Conservation (phyloP, 345 rosid species). For the Aquilaria malaccensis region DNA sequence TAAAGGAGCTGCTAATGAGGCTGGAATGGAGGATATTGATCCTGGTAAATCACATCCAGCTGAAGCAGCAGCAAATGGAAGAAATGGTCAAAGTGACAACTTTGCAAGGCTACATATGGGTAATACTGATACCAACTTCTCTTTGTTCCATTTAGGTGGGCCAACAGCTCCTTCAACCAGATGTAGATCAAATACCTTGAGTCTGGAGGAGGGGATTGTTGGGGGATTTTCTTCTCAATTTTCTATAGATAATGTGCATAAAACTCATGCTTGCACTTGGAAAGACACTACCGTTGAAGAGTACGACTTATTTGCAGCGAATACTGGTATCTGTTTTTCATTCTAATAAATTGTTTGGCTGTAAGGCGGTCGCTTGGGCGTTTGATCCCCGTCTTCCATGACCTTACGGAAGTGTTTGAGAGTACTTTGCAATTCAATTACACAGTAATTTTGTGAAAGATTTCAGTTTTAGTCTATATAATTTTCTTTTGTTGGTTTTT, state of each 20-base stretch:
- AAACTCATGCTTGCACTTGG: constrained; percentile 37
- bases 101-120: constrained; percentile 22
- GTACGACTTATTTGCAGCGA: constrained; percentile 84
- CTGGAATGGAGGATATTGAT: constrained; percentile 29
- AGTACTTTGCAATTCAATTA: constrained; percentile 25
- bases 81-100: constrained; percentile 24
- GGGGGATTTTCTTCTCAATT: constrained; percentile 44
- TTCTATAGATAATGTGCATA: constrained; percentile 37
- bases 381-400: constrained; percentile 31
- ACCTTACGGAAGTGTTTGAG: constrained; percentile 28
- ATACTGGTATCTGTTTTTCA: constrained; percentile 59
- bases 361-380: constrained; percentile 25
- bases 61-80: constrained; percentile 21
- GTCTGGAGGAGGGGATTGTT: constrained; percentile 31
- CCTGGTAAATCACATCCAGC: constrained; percentile 18
- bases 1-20: constrained; percentile 18
- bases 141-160: constrained; percentile 87
- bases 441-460: constrained; percentile 35
- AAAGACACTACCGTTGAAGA: constrained; percentile 53
- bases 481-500: constrained; percentile 27
- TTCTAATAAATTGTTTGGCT: constrained; percentile 31
- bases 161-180: constrained; percentile 62
- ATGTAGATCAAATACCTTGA: constrained; percentile 28
- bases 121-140: constrained; percentile 42
- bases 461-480: constrained; percentile 23